Conservation (phyloP, 495 filamentous ascomycete species). For the Penicillium salamii region DNA sequence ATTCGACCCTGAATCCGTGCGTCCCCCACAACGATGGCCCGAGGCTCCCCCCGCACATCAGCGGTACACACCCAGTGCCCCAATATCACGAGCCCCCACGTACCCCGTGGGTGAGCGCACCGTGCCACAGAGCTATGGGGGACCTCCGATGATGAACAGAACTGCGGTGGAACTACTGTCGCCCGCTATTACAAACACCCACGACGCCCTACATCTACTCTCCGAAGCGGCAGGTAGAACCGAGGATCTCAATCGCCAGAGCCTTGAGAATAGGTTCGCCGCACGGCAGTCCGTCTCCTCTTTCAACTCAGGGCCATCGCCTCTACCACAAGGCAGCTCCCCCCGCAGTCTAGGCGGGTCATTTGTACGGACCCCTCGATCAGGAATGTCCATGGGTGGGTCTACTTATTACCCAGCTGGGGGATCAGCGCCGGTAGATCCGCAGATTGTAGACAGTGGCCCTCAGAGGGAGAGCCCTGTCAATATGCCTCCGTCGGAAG, state of each 20-base stretch:
- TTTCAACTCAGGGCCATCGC: constrained; percentile 42
- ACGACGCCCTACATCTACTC: constrained; percentile 57
- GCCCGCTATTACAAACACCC: constrained; percentile 55
- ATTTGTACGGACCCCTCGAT: constrained; percentile 34
- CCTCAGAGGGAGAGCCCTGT: constrained; percentile 25
- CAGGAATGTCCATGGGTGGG: constrained; percentile 27
- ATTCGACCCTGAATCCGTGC: constrained; percentile 27
- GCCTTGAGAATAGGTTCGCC: constrained; percentile 36
- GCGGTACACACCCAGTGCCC: constrained; percentile 27
- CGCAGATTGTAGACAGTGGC: constrained; percentile 28
- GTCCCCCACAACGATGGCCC: constrained; percentile 32
- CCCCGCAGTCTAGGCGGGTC: constrained; percentile 37
- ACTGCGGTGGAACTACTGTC: constrained; percentile 55
- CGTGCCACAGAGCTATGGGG: constrained; percentile 27
- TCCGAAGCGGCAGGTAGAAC: constrained; percentile 57
- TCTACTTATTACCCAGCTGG: constrained; percentile 28
- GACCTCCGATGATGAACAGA: constrained; percentile 51
- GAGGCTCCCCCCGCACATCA: constrained; percentile 22
- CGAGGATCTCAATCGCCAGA: constrained; percentile 46
- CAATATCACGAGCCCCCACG: constrained; percentile 22
- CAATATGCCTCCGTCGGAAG: constrained; percentile 24
- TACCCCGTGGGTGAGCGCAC: constrained; percentile 31
- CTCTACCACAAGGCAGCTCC: constrained; percentile 39
- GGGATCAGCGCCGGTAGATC: constrained; percentile 27
- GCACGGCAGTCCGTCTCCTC: constrained; percentile 42